Evolutionary conservation across 805 yeast species (phyloP).

Genomic region (Candida ipomoeae): DNA sequence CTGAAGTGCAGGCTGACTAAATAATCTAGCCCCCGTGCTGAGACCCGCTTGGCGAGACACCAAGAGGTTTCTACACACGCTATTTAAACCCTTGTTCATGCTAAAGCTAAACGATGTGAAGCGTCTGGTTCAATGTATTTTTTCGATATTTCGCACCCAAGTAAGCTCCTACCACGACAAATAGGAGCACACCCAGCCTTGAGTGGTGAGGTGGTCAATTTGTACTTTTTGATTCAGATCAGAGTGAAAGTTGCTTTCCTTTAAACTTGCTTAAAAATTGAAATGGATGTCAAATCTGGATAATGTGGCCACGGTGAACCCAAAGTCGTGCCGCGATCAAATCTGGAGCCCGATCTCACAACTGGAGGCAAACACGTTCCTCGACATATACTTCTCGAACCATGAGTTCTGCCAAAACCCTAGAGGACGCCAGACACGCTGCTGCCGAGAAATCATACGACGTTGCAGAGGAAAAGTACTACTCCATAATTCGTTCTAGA

Average conservation of each 20-base stretch:
- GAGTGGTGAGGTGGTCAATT: background rate
- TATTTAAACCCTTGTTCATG: background rate
- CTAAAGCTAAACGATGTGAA: background rate
- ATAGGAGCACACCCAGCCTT: background rate
- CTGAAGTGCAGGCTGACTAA: too few relatives aligned
- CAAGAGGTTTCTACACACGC: background rate
- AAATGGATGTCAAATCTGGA: background rate
- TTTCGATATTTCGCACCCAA: constrained; percentile 4
- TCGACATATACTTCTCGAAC: background rate
- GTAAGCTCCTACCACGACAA: background rate
- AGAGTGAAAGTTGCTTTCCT: background rate
- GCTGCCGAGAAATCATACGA: constrained; percentile 44
- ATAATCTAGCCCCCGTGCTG: background rate
- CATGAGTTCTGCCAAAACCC: constrained; percentile 24
- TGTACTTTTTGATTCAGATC: background rate
- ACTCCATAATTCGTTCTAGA: constrained; percentile 38
- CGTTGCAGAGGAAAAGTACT: constrained; percentile 60
- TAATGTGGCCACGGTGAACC: background rate
- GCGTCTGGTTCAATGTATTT: background rate
- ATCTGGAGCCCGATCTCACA: background rate
- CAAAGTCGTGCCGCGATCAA: background rate
- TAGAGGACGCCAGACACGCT: constrained; percentile 62
- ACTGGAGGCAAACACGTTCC: constrained; percentile 2
- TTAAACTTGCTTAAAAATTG: background rate
- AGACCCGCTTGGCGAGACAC: background rate